Evolutionary conservation across 208 protist species (phyloP), one percentile per base, ranked within the genome.

Genomic region (Phytomonas sp.): DNA sequence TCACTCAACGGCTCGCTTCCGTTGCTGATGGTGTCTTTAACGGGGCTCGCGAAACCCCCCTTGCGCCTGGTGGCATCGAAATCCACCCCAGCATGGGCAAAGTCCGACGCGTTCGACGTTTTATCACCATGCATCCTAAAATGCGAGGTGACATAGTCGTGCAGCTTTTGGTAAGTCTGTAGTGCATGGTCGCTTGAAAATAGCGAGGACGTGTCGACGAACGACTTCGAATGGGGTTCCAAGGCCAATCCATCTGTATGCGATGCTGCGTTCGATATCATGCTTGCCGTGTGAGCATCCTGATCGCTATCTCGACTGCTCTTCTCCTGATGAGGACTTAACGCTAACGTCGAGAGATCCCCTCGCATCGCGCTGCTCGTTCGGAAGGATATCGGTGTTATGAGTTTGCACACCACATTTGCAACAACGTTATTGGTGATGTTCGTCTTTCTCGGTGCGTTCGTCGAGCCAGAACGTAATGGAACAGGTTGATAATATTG

Each of bases 231-330:
- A 17, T 40, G 29, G 13, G 62, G 26, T 34, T 23, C 28, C 40
- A 8, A 20, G 40, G 40, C 7, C 40, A 20, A 17, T 23, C 40
- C 40, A 20, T 46, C 40, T 17, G 40, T 3, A 3, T 23, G 40
- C 17, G 17, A 33, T 33, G 28, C 60, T n/a, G 60, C 60, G 8
- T 30, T 62, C 2, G 2, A 17, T 23, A 11, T 1, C 20, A 17
- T 62, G 28, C 29, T 62, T 8, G 60, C 17, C 31, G 60, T 8
- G 13, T 15, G 13, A 30, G 60, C 60, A 62, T 62, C 60, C 7
- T 62, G 7, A 11, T 30, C 60, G 60, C 60, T 62, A 46, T 61
- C 32, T 60, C 28, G 53, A 29, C 32, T 65, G 69, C 20, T 74
- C 32, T 60, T 60, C 66, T 72, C 46, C 66, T 61, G 43, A 1